Conservation (phyloP, 208 protist genomes). For the Acanthamoeba lenticulata region DNA sequence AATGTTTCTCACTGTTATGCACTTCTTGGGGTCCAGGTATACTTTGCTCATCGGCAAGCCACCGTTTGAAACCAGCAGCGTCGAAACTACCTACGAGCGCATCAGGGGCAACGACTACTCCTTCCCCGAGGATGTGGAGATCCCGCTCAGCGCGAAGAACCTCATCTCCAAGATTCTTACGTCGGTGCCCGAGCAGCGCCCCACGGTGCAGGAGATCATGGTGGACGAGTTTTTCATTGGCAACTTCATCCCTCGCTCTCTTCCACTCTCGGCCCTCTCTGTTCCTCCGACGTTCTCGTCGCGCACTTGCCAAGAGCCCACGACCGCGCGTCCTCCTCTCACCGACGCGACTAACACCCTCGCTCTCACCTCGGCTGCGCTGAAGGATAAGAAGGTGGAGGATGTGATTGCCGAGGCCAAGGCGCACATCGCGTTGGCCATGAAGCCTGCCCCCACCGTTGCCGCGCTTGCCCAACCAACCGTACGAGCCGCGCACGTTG, state of each 20-base stretch:
- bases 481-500: background rate
- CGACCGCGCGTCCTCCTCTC: background rate
- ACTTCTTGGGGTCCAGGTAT: slow-evolving; percentile 78
- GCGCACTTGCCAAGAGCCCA: background rate
- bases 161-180: slow-evolving; percentile 92
- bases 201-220: slow-evolving; percentile 91
- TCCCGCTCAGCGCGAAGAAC: slow-evolving; percentile 88
- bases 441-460: background rate
- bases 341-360: background rate
- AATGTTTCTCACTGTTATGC: no score
- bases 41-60: slow-evolving; percentile 97
- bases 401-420: slow-evolving; percentile 33
- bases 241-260: background rate
- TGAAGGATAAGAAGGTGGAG: slow-evolving; percentile 26
- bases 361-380: background rate
- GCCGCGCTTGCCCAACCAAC: background rate
- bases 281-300: background rate
- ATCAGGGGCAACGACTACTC: slow-evolving; percentile 94
- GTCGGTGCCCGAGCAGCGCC: slow-evolving; percentile 87
- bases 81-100: slow-evolving; percentile 96
- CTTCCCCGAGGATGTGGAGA: slow-evolving; percentile 89
- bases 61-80: slow-evolving; percentile 97
- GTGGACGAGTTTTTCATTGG: slow-evolving; percentile 91
- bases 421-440: background rate
- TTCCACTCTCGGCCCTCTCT: slow-evolving; percentile 20